These are phyloP conservation scores for Smittium mucronatum DNA, from an alignment of 371 early-diverging fungal species.

Conservation along the genomic window DNA sequence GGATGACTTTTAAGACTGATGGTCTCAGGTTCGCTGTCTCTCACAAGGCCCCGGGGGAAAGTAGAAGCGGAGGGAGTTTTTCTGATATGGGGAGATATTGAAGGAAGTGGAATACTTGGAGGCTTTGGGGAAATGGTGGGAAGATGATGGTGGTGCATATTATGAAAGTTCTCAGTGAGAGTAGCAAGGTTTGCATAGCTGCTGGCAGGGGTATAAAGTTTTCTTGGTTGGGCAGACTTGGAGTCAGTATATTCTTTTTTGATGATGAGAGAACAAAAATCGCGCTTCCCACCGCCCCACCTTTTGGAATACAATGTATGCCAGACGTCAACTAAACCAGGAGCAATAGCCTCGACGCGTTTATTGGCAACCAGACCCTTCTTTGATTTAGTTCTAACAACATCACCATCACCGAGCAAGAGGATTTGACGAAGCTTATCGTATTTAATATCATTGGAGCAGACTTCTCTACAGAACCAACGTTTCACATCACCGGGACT, in stretches of 20 bases:
- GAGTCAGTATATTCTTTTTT: conserved; percentile 6
- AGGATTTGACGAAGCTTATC: not conserved
- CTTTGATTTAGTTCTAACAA: not conserved
- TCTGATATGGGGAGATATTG: too few relatives aligned
- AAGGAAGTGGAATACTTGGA: too few relatives aligned
- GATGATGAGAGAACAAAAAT: conserved; percentile 6
- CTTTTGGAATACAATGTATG: conserved; percentile 5
- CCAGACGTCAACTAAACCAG: not conserved
- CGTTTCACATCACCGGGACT: conserved; percentile 6
- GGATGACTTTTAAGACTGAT: too few relatives aligned
- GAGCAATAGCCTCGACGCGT: not conserved
- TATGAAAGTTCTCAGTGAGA: not conserved
- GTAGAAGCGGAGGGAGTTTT: too few relatives aligned
- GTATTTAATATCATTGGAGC: conserved; percentile 1
- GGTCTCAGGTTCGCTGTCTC: too few relatives aligned
- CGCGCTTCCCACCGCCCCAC: conserved; percentile 11
- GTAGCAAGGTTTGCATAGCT: not conserved
- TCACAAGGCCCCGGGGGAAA: too few relatives aligned
- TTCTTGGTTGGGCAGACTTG: not conserved
- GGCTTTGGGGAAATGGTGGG: too few relatives aligned
- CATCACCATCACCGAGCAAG: not conserved
- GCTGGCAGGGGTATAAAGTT: conserved; percentile 5
- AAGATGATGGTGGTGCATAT: too few relatives aligned
- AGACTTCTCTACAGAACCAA: conserved; percentile 10
- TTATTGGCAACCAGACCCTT: not conserved